Percentiles rank a stretch among this genome's conserved stretches.
phyloP scores from a whole-genome alignment of 139 green algal species.

The Dunaliella sp. region DNA sequence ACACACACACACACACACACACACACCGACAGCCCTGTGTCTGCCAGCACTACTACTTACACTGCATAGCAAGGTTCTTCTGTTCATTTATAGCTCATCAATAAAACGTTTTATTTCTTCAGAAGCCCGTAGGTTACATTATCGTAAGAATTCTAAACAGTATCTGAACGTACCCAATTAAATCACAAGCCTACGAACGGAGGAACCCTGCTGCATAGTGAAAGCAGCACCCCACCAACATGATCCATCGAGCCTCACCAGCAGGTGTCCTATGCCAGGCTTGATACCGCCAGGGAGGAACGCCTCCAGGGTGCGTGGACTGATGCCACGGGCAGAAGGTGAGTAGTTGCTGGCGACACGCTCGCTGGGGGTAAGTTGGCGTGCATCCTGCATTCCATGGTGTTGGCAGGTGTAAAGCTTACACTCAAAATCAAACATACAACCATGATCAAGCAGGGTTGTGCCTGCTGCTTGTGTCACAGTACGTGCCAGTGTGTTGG shows the following conservation, averaged over 20 bases:
- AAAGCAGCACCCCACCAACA: neutral
- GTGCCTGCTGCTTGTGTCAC: neutral
- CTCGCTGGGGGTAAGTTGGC: conserved; percentile 36
- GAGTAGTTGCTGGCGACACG: conserved; percentile 50
- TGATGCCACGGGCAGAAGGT: conserved; percentile 32
- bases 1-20: too few species aligned
- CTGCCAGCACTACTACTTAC: too few species aligned
- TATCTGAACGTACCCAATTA: neutral
- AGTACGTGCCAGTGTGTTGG: neutral
- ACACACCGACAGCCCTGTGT: too few species aligned
- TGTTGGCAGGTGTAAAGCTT: neutral
- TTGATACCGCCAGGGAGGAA: conserved; percentile 38
- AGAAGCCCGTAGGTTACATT: neutral
- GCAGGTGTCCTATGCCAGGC: conserved; percentile 28
- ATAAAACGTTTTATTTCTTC: neutral
- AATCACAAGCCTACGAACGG: neutral
- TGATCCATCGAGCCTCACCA: neutral
- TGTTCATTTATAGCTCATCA: neutral
- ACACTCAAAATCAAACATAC: neutral
- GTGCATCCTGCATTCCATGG: neutral
- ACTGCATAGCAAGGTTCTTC: too few species aligned
- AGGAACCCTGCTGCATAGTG: neutral
- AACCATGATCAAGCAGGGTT: neutral
- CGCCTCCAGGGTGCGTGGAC: conserved; percentile 34
- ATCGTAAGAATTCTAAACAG: neutral